Evolutionary conservation across 768 basidiomycete species (phyloP).

Genomic region (Tylopilus subfusipes): DNA sequence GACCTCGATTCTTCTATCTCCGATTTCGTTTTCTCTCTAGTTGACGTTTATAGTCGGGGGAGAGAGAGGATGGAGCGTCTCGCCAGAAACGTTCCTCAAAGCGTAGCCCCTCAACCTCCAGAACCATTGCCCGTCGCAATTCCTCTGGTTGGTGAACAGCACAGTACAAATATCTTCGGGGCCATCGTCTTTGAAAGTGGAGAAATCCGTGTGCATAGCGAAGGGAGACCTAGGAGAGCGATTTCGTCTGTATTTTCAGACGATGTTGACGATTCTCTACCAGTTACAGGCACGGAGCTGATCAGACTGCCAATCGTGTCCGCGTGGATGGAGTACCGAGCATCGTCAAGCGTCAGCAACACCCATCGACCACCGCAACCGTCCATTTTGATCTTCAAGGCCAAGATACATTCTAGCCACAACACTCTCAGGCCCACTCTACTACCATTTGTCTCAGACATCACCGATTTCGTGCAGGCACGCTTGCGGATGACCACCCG

Average conservation of each 20-base stretch:
- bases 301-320: constrained; percentile 75
- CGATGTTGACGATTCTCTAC: constrained; percentile 51
- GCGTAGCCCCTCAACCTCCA: not conserved
- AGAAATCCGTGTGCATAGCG: constrained; percentile 69
- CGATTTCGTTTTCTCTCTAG: constrained; percentile 72
- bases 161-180: constrained; percentile 58
- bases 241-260: constrained; percentile 38
- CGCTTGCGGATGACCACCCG: constrained; percentile 57
- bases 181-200: constrained; percentile 83
- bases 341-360: constrained; percentile 43
- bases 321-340: constrained; percentile 80
- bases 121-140: constrained; percentile 4
- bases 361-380: constrained; percentile 41
- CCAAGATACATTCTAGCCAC: constrained; percentile 83
- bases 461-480: constrained; percentile 65
- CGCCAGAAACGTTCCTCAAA: constrained; percentile 51
- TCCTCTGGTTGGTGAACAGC: constrained; percentile 22
- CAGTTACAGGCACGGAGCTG: constrained; percentile 48
- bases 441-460: constrained; percentile 79
- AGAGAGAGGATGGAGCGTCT: constrained; percentile 72
- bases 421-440: constrained; percentile 81
- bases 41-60: constrained; percentile 82
- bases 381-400: constrained; percentile 74
- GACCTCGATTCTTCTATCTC: constrained; percentile 82
- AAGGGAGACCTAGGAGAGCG: constrained; percentile 38